Evolutionary conservation across 1,139 yeast genomes (phyloP), one percentile per base, ranked within the genome.

Genomic region (Hemisphaericaspora lyxosophila): DNA sequence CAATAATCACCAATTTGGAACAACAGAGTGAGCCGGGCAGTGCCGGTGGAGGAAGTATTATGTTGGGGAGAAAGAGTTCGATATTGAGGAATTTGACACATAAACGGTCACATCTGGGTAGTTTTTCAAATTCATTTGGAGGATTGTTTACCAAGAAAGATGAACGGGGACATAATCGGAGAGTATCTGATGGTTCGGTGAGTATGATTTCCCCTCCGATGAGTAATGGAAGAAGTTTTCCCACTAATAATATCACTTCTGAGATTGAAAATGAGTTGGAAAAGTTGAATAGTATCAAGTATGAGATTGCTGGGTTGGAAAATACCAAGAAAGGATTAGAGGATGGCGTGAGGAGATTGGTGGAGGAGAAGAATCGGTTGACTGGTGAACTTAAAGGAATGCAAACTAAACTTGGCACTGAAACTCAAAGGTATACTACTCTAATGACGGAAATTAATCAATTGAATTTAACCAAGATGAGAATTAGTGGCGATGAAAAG

Each of bases 261-360:
- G 29, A 33, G 15, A 20, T 26, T 4, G 31, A 33, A 7, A 19
- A 11, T 72, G 40, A 58, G 62, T 33, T 45, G 59, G 16, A 27
- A 13, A 26, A 16, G 17, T 23, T 33, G 18, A 18, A 33, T 19
- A 15, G 9, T 4, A 40, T 77, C 25, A 63, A 62, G 45, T 49
- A 56, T 14, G 84, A 79, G 42, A 56, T 79, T 11, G 54, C 59
- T 20, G 68, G 70, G 15, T 54, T 78, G 38, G 66, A 66, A 9
- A 43, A 41, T 17, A 61, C 57, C 28, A 62, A 58, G 32, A 54
- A 47, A 34, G 31, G 46, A 4, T 46, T 68, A n/a, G 46, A 54
- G 17, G 43, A 49, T 4, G 76, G 69, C 19, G 53, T 67, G 12
- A 56, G 51, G 40, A 55, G 50, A 37, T 52, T 71, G 43, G 47